A percentile compares a stretch with the other conserved stretches of the same genome.
These are phyloP conservation scores for Wickerhamiella allomyrinae DNA, from an alignment of 805 yeast genomes.

Conservation along the genomic window DNA sequence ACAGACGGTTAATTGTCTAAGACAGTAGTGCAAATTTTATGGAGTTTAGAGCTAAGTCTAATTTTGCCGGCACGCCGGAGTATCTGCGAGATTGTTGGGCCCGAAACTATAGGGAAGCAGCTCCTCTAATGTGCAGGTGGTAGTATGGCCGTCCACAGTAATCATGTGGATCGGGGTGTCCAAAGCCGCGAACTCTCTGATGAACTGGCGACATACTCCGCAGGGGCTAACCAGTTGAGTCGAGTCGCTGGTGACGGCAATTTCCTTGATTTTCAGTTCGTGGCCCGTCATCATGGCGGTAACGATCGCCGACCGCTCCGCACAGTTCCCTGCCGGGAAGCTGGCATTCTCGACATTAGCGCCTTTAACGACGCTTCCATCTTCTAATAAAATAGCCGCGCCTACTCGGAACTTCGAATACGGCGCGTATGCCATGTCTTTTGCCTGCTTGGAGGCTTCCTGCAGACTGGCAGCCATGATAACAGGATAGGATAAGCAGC, in stretches of 20 bases:
- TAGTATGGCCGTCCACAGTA: conserved; percentile 28
- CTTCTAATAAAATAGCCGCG: conserved; percentile 45
- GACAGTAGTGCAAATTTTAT: too few relatives aligned
- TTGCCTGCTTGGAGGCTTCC: conserved; percentile 27
- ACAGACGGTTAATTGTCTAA: too few relatives aligned
- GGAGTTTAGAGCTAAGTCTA: too few relatives aligned
- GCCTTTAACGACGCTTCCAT: conserved; percentile 43
- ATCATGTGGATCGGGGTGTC: conserved; percentile 58
- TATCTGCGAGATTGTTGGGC: conserved; percentile 41
- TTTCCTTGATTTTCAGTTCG: conserved; percentile 32
- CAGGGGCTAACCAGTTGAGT: conserved; percentile 64
- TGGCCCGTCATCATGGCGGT: conserved; percentile 32
- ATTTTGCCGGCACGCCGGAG: too few relatives aligned
- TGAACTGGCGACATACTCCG: conserved; percentile 85
- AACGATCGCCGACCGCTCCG: conserved; percentile 54
- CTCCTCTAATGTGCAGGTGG: conserved; percentile 39
- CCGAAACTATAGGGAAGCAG: conserved; percentile 79
- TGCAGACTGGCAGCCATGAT: neutral
- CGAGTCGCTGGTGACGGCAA: conserved; percentile 53
- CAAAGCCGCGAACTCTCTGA: conserved; percentile 56
- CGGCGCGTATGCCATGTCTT: conserved; percentile 46
- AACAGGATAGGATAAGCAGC: too few relatives aligned
- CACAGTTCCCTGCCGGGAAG: conserved; percentile 67
- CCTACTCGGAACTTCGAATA: conserved; percentile 79
- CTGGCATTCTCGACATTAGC: conserved; percentile 92